Evolutionary conservation across 345 rosid genomes (phyloP).

Genomic region (Eucalyptus victrix): DNA sequence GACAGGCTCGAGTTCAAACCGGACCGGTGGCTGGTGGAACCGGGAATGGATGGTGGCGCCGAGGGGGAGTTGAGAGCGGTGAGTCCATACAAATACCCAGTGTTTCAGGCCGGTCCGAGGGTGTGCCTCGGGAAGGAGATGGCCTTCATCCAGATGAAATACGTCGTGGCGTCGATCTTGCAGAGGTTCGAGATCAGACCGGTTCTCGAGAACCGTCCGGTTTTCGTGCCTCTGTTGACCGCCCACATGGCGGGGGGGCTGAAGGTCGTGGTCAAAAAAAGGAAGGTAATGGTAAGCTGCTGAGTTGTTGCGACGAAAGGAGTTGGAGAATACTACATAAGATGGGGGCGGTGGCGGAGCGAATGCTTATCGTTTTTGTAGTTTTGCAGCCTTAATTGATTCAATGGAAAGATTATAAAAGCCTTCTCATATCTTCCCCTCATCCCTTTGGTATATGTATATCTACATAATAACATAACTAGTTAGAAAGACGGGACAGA

Average conservation of each 20-base stretch:
- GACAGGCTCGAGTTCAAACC: conserved; percentile 52
- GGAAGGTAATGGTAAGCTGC: neutral
- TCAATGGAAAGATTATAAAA: neutral
- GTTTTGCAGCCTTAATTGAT: neutral
- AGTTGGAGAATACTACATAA: neutral
- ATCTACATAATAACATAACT: neutral
- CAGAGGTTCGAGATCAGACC: conserved; percentile 30
- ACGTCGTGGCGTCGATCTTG: conserved; percentile 35
- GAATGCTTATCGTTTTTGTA: neutral
- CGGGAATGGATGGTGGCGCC: conserved; percentile 9
- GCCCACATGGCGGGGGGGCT: conserved; percentile 74
- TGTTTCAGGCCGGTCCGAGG: conserved; percentile 71
- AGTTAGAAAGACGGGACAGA: neutral
- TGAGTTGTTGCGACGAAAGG: neutral
- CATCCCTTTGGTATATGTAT: neutral
- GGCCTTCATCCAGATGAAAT: conserved; percentile 77
- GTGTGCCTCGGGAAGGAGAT: conserved; percentile 71
- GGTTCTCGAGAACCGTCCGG: conserved; percentile 24
- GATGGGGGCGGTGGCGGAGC: neutral
- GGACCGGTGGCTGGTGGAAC: conserved; percentile 46
- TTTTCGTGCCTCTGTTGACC: conserved; percentile 48
- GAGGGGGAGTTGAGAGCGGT: conserved; percentile 14
- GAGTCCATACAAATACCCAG: conserved; percentile 49
- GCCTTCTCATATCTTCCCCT: neutral
- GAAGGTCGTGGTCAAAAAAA: conserved; percentile 24